Evolutionary conservation across 345 rosid genomes (phyloP).

Genomic region (Eucalyptus lansdowneana): DNA sequence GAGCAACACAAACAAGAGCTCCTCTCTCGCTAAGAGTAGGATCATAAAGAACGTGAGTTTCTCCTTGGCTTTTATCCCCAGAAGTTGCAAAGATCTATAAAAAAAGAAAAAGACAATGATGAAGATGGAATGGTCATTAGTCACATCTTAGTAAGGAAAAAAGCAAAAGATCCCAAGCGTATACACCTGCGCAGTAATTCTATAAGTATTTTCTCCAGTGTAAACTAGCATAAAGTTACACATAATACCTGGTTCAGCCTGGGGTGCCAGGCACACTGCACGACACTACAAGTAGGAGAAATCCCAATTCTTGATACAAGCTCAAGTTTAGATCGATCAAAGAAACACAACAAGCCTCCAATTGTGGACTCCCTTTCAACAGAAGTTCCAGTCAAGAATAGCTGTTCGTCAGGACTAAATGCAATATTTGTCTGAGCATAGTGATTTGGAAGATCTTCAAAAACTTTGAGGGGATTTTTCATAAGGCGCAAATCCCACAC

Average conservation of each 20-base stretch:
- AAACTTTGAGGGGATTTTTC: constrained; percentile 63
- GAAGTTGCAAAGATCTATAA: constrained; percentile 71
- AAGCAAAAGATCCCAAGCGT: neutral
- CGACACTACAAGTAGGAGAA: constrained; percentile 80
- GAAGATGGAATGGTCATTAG: neutral
- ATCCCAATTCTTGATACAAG: constrained; percentile 85
- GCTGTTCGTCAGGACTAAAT: constrained; percentile 87
- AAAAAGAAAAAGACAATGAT: neutral
- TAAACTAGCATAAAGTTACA: neutral
- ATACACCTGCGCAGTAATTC: neutral
- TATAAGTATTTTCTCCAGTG: neutral
- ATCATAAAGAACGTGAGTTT: constrained; percentile 76
- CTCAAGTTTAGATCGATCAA: constrained; percentile 72
- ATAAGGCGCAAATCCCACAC: constrained; percentile 92
- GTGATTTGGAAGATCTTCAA: constrained; percentile 81
- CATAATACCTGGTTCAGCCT: constrained; percentile 77
- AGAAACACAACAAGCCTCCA: constrained; percentile 88
- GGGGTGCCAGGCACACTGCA: constrained; percentile 91
- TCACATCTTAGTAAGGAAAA: neutral
- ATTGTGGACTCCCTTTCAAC: constrained; percentile 73
- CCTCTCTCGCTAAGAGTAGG: constrained; percentile 87
- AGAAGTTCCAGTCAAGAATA: constrained; percentile 88
- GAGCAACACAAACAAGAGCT: constrained; percentile 91
- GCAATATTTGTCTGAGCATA: constrained; percentile 92
- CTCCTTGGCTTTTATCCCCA: constrained; percentile 91